Percentiles rank a stretch among this genome's conserved stretches.
phyloP scores from a whole-genome alignment of 2,329 filamentous ascomycete genomes.

The Periconia sp. region DNA sequence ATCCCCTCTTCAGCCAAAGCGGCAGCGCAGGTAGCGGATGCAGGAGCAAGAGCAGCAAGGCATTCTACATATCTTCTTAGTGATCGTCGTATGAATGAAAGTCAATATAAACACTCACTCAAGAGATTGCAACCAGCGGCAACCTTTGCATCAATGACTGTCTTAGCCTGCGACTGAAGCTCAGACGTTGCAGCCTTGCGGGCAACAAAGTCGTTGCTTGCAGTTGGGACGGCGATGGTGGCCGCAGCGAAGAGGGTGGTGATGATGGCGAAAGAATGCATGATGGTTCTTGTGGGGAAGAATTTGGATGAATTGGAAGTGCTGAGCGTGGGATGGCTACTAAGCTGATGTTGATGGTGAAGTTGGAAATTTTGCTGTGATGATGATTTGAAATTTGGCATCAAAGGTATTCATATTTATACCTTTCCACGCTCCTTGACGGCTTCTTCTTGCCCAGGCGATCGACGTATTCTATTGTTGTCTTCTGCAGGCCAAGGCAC shows the following conservation, averaged over 20 bases:
- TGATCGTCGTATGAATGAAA: neutral
- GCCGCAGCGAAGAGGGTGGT: conserved; percentile 9
- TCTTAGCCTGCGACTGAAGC: conserved; percentile 11
- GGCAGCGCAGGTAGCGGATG: conserved; percentile 15
- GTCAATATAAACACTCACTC: conserved; percentile 13
- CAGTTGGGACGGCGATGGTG: conserved; percentile 3
- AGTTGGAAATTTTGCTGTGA: conserved; percentile 7
- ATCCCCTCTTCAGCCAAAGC: conserved; percentile 13
- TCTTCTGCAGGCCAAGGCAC: no score
- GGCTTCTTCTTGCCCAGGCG: no score
- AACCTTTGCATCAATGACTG: conserved; percentile 8
- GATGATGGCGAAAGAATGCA: conserved; percentile 11
- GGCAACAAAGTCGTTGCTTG: conserved; percentile 3
- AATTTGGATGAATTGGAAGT: conserved; percentile 6
- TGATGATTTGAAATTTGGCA: conserved; percentile 3
- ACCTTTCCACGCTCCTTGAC: neutral
- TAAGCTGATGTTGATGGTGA: conserved; percentile 1
- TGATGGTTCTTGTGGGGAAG: conserved; percentile 13
- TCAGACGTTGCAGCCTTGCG: conserved; percentile 5
- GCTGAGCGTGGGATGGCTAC: conserved; percentile 3
- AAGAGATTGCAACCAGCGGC: conserved; percentile 15
- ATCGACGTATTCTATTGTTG: no score
- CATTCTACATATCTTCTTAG: conserved; percentile 7
- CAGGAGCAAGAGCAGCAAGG: conserved; percentile 17
- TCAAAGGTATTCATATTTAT: conserved; percentile 6